These are phyloP conservation scores for Candida caryicola DNA, from an alignment of 805 yeast genomes.

Conservation along the genomic window DNA sequence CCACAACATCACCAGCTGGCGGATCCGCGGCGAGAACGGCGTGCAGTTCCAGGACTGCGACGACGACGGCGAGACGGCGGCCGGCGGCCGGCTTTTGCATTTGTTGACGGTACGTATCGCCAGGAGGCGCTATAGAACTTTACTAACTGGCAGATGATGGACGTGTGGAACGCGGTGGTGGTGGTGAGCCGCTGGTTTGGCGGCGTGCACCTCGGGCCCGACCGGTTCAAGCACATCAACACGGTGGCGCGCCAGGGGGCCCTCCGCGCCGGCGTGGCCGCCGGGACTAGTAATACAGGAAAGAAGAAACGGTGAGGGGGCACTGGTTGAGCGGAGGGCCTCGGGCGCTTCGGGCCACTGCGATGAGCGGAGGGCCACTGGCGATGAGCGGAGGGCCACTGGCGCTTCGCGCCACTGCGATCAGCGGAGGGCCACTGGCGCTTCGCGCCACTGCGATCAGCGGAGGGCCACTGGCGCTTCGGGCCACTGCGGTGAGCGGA, in stretches of 20 bases:
- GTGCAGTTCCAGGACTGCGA: slow-evolving; percentile 79
- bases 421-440: too few species aligned
- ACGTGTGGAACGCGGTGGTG: slow-evolving; percentile 80
- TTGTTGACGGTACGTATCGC: slow-evolving; percentile 52
- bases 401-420: too few species aligned
- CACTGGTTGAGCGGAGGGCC: too few species aligned
- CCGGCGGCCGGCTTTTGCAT: slow-evolving; percentile 85
- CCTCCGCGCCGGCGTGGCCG: slow-evolving; percentile 53
- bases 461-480: too few species aligned
- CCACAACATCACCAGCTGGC: slow-evolving; percentile 87
- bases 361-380: too few species aligned
- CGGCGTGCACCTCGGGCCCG: slow-evolving; percentile 89
- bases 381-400: too few species aligned
- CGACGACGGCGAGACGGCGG: slow-evolving; percentile 97
- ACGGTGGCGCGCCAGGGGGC: slow-evolving; percentile 85
- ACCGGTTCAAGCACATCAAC: slow-evolving; percentile 90
- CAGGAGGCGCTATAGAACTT: background rate
- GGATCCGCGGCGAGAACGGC: slow-evolving; percentile 59
- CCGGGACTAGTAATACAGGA: slow-evolving; percentile 14
- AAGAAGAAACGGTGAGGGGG: slow-evolving; percentile 29
- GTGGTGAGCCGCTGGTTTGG: slow-evolving; percentile 93
- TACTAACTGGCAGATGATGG: slow-evolving; percentile 53
- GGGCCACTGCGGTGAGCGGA: too few species aligned
- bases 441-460: too few species aligned
- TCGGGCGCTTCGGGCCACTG: too few species aligned